Percentiles rank a stretch among this genome's conserved stretches.
phyloP scores from a whole-genome alignment of 805 yeast species.

The Hanseniaspora mollemarum region DNA sequence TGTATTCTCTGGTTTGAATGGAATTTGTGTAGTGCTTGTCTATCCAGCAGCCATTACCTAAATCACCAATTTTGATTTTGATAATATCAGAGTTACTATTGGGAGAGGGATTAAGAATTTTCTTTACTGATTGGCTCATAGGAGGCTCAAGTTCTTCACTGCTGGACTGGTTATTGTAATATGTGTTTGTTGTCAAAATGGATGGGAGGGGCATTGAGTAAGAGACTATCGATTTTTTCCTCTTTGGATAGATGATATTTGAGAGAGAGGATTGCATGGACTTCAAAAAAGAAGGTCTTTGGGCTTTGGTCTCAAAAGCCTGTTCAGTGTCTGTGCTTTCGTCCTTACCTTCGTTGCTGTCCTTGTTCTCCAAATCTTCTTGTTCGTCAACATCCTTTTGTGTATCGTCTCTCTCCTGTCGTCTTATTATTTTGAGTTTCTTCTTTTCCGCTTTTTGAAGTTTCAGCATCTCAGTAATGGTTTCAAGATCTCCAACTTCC shows the following conservation, averaged over 20 bases:
- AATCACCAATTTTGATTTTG: slow-evolving; percentile 79
- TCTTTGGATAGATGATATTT: neutral
- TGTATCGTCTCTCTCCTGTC: neutral
- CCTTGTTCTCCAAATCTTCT: neutral
- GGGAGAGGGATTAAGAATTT: slow-evolving; percentile 4
- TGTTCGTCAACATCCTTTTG: slow-evolving; percentile 20
- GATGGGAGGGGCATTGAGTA: slow-evolving; percentile 15
- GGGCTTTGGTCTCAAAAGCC: neutral
- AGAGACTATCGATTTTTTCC: slow-evolving; percentile 2
- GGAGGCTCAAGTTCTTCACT: neutral
- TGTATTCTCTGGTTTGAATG: slow-evolving; percentile 82
- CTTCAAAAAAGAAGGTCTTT: slow-evolving; percentile 5
- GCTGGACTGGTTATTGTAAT: neutral
- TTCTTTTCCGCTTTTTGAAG: slow-evolving; percentile 42
- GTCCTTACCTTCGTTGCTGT: neutral
- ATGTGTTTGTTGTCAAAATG: neutral
- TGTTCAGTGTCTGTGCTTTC: neutral
- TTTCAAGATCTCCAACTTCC: slow-evolving; percentile 75
- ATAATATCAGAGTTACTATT: slow-evolving; percentile 38
- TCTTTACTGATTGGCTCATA: slow-evolving; percentile 1
- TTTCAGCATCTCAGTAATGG: slow-evolving; percentile 58
- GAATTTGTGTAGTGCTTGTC: slow-evolving; percentile 75
- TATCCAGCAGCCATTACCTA: slow-evolving; percentile 83
- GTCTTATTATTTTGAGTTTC: slow-evolving; percentile 33
- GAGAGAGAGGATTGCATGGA: slow-evolving; percentile 7